Conservation (phyloP, 148 eudicot genomes). For the Vaccinium corymbosum region DNA sequence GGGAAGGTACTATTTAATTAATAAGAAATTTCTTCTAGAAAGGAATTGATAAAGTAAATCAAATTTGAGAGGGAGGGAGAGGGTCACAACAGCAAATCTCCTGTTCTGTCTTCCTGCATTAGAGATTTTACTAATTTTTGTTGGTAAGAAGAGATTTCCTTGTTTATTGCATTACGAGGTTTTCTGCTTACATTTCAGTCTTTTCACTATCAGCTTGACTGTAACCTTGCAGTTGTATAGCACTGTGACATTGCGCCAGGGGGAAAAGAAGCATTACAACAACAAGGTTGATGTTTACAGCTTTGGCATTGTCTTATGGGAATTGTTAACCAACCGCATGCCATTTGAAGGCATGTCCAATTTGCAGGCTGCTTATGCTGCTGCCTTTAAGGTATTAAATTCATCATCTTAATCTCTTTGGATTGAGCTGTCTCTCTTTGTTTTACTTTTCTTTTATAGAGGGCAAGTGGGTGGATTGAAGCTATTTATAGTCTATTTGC, state of each 20-base stretch:
- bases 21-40: neutral
- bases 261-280: conserved; percentile 97
- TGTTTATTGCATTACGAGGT: neutral
- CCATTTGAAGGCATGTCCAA: conserved; percentile 96
- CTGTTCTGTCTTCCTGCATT: conserved; percentile 3
- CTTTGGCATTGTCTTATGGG: conserved; percentile 96
- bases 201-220: conserved; percentile 19
- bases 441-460: neutral
- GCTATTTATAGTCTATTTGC: too few species aligned
- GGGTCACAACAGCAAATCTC: neutral
- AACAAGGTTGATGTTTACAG: conserved; percentile 97
- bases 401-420: conserved; percentile 10
- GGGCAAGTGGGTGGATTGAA: too few species aligned
- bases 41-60: neutral
- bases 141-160: neutral
- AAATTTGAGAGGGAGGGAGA: neutral
- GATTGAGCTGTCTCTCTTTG: conserved; percentile 6
- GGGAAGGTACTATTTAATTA: neutral
- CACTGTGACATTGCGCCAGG: conserved; percentile 91
- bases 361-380: conserved; percentile 96
- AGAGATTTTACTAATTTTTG: neutral
- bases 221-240: conserved; percentile 67
- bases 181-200: neutral
- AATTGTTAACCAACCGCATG: conserved; percentile 80
- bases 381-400: conserved; percentile 75